Evolutionary conservation across 495 filamentous ascomycete genomes (phyloP).

Genomic region (Xylona heveae): DNA sequence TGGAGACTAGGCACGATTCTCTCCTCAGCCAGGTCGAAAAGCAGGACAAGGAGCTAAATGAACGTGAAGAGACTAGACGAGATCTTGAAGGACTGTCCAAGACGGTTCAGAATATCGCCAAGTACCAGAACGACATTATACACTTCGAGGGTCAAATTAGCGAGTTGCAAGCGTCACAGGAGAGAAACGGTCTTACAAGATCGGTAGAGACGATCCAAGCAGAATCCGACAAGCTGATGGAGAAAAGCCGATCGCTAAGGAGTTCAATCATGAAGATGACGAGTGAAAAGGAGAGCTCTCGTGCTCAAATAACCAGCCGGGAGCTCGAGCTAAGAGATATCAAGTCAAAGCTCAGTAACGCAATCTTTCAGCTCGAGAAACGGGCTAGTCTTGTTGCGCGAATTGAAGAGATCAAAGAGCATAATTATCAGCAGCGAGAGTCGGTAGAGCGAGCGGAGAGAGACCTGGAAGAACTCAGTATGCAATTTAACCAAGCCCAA

Average conservation of each 20-base stretch:
- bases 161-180: conserved; percentile 39
- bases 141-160: conserved; percentile 48
- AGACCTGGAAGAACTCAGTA: conserved; percentile 46
- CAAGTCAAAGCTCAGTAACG: conserved; percentile 41
- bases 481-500: conserved; percentile 52
- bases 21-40: conserved; percentile 48
- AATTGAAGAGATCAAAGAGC: conserved; percentile 48
- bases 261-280: conserved; percentile 38
- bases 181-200: conserved; percentile 40
- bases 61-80: conserved; percentile 38
- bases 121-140: conserved; percentile 46
- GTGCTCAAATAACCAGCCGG: conserved; percentile 37
- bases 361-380: conserved; percentile 55
- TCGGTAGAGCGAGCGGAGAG: conserved; percentile 40
- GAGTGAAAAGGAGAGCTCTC: conserved; percentile 48
- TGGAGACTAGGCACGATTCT: conserved; percentile 29
- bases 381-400: conserved; percentile 42
- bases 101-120: conserved; percentile 54
- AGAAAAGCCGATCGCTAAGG: conserved; percentile 40
- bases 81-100: conserved; percentile 57
- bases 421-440: conserved; percentile 44
- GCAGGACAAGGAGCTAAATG: conserved; percentile 45
- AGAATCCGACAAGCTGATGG: conserved; percentile 42
- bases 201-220: conserved; percentile 70
- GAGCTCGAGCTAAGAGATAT: conserved; percentile 54